phyloP scores from a whole-genome alignment of 2,329 filamentous ascomycete species.

The Fusarium ambrosium region DNA sequence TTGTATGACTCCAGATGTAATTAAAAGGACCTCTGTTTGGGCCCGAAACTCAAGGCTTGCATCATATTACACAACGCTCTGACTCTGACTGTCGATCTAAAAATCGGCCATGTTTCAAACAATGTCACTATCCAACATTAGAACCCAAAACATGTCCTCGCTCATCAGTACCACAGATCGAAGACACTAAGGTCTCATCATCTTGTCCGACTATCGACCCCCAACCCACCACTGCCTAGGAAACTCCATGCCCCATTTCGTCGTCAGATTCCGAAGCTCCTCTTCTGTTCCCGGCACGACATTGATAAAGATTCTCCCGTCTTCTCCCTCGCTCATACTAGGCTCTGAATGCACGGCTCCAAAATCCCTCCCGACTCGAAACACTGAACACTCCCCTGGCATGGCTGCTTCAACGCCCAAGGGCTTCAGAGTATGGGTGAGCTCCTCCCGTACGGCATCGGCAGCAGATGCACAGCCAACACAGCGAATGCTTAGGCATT shows the following conservation, averaged over 20 bases:
- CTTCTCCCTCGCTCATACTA: slow-evolving; percentile 46
- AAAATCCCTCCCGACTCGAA: slow-evolving; percentile 55
- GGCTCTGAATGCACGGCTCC: slow-evolving; percentile 61
- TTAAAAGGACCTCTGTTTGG: neutral
- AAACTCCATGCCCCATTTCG: slow-evolving; percentile 56
- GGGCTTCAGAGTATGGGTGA: slow-evolving; percentile 47
- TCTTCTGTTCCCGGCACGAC: slow-evolving; percentile 53
- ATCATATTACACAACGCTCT: neutral
- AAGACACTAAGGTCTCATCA: neutral
- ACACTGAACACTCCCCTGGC: slow-evolving; percentile 55
- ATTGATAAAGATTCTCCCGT: slow-evolving; percentile 54
- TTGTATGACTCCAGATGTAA: neutral
- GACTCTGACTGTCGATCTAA: neutral
- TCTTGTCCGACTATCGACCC: neutral
- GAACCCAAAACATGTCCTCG: neutral
- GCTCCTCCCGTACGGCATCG: slow-evolving; percentile 54
- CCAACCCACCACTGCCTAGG: slow-evolving; percentile 53
- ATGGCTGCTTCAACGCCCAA: slow-evolving; percentile 42
- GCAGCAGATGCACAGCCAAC: slow-evolving; percentile 58
- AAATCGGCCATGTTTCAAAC: neutral
- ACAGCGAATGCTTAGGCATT: slow-evolving; percentile 59
- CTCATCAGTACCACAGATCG: neutral
- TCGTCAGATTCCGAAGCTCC: slow-evolving; percentile 50
- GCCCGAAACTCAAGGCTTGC: neutral
- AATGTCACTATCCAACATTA: neutral